A percentile compares a stretch with the other conserved stretches of the same genome.
phyloP scores from a whole-genome alignment of 345 rosid genomes.

The Salix purpurea region DNA sequence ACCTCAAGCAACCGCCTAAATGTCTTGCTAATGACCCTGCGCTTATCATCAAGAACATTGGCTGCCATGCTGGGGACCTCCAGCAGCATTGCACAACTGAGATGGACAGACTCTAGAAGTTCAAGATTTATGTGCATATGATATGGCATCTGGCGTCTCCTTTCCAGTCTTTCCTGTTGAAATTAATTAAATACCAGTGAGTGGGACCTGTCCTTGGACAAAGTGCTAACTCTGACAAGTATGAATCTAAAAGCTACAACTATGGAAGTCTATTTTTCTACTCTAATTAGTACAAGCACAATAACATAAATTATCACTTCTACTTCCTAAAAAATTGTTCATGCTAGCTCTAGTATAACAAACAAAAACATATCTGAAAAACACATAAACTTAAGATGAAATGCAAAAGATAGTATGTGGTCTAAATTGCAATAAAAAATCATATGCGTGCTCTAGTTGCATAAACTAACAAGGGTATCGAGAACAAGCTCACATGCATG shows the following conservation, averaged over 20 bases:
- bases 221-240: background rate
- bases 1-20: conserved; percentile 71
- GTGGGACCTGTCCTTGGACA: background rate
- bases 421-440: no score
- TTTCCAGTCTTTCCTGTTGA: conserved; percentile 76
- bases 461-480: background rate
- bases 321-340: no score
- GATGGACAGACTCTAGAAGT: conserved; percentile 85
- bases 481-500: background rate
- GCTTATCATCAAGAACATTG: conserved; percentile 50
- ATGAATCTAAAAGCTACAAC: background rate
- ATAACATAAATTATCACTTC: no score
- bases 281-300: no score
- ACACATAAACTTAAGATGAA: no score
- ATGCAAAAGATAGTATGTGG: no score
- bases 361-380: background rate
- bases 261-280: no score
- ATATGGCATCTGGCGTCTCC: conserved; percentile 92
- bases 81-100: conserved; percentile 84
- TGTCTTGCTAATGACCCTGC: conserved; percentile 73
- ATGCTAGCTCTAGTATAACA: background rate
- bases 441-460: no score
- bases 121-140: conserved; percentile 99
- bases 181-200: conserved; percentile 4
- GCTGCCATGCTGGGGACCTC: conserved; percentile 96